These are phyloP conservation scores for Grosmannia serpens DNA, from an alignment of 2,329 filamentous ascomycete species.

Conservation along the genomic window DNA sequence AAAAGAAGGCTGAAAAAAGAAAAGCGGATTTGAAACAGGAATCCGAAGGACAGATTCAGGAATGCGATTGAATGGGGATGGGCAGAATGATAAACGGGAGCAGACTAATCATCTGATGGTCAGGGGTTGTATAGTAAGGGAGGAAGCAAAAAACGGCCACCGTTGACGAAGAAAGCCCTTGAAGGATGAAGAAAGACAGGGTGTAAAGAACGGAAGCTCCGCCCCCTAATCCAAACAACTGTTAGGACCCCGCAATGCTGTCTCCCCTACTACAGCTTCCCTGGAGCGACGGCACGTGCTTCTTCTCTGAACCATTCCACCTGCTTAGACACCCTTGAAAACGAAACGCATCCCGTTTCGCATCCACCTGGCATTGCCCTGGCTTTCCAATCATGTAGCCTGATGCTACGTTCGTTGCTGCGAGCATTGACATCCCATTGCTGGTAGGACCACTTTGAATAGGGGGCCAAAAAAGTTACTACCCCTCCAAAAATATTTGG, in stretches of 20 bases:
- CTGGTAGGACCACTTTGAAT: too few species aligned
- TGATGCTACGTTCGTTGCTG: background rate
- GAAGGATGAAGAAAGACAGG: background rate
- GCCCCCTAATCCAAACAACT: slow-evolving; percentile 1
- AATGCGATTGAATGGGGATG: background rate
- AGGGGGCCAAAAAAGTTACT: too few species aligned
- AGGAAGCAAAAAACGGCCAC: background rate
- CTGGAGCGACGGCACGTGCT: background rate
- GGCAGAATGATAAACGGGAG: background rate
- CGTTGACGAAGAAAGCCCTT: background rate
- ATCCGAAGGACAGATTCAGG: background rate
- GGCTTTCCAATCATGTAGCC: background rate
- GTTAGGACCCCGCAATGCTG: background rate
- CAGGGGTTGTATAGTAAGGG: background rate
- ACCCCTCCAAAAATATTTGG: slow-evolving; percentile 1
- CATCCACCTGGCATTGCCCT: too few species aligned
- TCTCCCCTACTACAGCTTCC: background rate
- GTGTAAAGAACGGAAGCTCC: slow-evolving; percentile 1
- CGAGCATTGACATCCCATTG: too few species aligned
- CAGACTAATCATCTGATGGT: background rate
- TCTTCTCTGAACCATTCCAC: background rate
- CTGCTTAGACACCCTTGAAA: background rate
- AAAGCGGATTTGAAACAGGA: background rate
- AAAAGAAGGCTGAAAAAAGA: background rate
- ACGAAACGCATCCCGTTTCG: background rate